Percentiles rank a stretch among this genome's conserved stretches.
phyloP scores from a whole-genome alignment of 177 flowering plant genomes.

The Tripterygium wilfordii region DNA sequence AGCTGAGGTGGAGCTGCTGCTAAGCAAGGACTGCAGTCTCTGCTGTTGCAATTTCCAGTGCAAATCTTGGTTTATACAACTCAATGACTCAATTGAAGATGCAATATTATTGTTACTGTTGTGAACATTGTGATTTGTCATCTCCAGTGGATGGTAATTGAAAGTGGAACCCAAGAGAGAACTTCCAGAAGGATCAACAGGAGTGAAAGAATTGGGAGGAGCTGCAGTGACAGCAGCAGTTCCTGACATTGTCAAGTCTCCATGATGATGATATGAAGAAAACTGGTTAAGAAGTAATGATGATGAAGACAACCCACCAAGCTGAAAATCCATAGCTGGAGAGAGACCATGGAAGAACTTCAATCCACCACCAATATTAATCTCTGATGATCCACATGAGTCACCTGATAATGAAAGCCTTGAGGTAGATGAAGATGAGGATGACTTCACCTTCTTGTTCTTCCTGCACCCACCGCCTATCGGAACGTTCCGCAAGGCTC shows the following conservation, averaged over 20 bases:
- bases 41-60: constrained; percentile 81
- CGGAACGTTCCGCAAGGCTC: constrained; percentile 70
- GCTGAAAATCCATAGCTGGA: constrained; percentile 58
- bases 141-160: too few relatives aligned
- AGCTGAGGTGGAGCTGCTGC: too few relatives aligned
- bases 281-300: too few relatives aligned
- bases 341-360: constrained; percentile 35
- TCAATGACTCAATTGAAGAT: constrained; percentile 69
- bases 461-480: constrained; percentile 73
- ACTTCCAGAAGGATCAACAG: too few relatives aligned
- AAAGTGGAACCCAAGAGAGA: too few relatives aligned
- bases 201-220: neutral
- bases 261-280: too few relatives aligned
- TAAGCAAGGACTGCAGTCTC: too few relatives aligned
- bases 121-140: constrained; percentile 20
- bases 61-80: constrained; percentile 62
- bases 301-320: constrained; percentile 24
- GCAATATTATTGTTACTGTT: constrained; percentile 27
- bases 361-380: constrained; percentile 16
- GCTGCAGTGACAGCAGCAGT: neutral
- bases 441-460: constrained; percentile 43
- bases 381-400: constrained; percentile 22
- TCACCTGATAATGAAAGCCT: constrained; percentile 11
- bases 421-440: constrained; percentile 10
- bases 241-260: too few relatives aligned